A percentile compares a stretch with the other conserved stretches of the same genome.
These are phyloP conservation scores for Eurotiales sp. DNA, from an alignment of 2,329 filamentous ascomycete genomes.

Conservation along the genomic window DNA sequence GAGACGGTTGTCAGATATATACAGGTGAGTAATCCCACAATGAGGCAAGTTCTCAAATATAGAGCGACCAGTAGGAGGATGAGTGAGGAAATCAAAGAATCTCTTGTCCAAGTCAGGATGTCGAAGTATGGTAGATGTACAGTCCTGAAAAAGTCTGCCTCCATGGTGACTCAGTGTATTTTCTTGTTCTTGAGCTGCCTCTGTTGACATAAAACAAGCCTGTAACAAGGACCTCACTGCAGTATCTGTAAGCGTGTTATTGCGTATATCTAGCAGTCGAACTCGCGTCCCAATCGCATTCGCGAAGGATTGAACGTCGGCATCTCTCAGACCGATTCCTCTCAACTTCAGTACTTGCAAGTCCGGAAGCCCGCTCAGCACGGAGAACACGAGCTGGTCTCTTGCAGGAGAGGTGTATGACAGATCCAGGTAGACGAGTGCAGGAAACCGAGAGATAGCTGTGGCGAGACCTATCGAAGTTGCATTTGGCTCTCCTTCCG, in stretches of 20 bases:
- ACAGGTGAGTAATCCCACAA: constrained; percentile 58
- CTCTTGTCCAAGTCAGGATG: constrained; percentile 42
- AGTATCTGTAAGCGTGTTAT: constrained; percentile 56
- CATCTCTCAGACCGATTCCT: constrained; percentile 52
- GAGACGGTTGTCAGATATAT: constrained; percentile 54
- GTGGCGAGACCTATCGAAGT: constrained; percentile 53
- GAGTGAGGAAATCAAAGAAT: constrained; percentile 47
- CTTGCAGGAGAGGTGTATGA: constrained; percentile 52
- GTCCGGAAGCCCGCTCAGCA: constrained; percentile 45
- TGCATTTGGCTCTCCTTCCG: constrained; percentile 56
- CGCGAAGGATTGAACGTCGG: constrained; percentile 50
- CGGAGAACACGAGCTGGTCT: constrained; percentile 46
- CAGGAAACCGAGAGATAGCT: constrained; percentile 51
- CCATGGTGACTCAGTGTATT: constrained; percentile 9
- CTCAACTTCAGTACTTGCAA: constrained; percentile 57
- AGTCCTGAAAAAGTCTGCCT: not conserved
- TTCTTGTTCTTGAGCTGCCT: constrained; percentile 1
- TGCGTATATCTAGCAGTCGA: constrained; percentile 54
- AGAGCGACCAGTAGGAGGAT: constrained; percentile 49
- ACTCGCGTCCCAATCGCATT: constrained; percentile 51
- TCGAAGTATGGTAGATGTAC: constrained; percentile 19
- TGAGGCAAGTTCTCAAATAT: constrained; percentile 54
- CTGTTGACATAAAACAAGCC: constrained; percentile 43
- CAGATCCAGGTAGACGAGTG: constrained; percentile 56
- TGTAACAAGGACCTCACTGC: constrained; percentile 51